Evolutionary conservation across 306 rosid genomes (phyloP).

Genomic region (Lathyrus aphaca): DNA sequence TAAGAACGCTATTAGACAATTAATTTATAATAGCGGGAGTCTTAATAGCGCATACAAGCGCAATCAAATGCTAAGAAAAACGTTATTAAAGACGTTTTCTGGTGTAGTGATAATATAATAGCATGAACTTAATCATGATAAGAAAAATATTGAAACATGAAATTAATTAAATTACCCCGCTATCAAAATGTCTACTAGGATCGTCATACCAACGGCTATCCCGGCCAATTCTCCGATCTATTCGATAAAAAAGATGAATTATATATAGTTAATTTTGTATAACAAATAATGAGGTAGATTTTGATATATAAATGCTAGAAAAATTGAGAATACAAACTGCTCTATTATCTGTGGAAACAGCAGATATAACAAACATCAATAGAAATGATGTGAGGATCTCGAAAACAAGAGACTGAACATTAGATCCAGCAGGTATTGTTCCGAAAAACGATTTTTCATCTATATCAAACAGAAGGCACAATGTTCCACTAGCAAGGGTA

Average conservation of each 20-base stretch:
- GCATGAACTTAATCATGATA: neutral
- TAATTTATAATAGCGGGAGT: too few species aligned
- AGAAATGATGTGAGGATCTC: conserved; percentile 63
- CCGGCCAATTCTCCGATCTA: conserved; percentile 79
- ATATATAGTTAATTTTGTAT: neutral
- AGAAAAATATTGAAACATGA: neutral
- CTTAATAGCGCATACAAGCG: too few species aligned
- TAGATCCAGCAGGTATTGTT: conserved; percentile 56
- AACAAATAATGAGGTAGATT: neutral
- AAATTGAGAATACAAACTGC: conserved; percentile 48
- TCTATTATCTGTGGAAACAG: conserved; percentile 73
- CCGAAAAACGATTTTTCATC: conserved; percentile 48
- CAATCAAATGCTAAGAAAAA: too few species aligned
- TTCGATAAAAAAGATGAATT: neutral
- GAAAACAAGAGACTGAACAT: conserved; percentile 50
- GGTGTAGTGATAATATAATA: too few species aligned
- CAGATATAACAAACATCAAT: conserved; percentile 74
- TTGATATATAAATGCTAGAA: neutral
- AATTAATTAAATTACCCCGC: conserved; percentile 58
- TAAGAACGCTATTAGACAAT: too few species aligned
- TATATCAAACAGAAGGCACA: conserved; percentile 47
- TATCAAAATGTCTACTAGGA: conserved; percentile 54
- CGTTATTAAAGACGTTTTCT: too few species aligned
- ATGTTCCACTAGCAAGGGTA: conserved; percentile 64
- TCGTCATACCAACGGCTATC: conserved; percentile 67